Percentiles rank a stretch among this genome's conserved stretches.
phyloP scores from a whole-genome alignment of 2,329 filamentous ascomycete species.

The Grosmannia serpens region DNA sequence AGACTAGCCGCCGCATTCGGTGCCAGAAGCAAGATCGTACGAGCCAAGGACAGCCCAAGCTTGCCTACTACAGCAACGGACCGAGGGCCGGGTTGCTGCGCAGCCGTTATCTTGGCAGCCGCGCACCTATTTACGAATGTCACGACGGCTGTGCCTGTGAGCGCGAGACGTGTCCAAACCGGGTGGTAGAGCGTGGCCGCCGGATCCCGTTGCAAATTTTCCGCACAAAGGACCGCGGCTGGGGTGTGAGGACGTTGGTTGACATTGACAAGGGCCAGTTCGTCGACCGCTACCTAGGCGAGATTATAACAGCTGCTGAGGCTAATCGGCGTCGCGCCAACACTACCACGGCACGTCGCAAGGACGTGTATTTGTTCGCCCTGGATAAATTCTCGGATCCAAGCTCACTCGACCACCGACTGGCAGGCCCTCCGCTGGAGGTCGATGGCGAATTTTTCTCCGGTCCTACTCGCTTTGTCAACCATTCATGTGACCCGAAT shows the following conservation, averaged over 20 bases:
- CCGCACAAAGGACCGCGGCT: constrained; percentile 59
- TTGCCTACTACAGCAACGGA: constrained; percentile 54
- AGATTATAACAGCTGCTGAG: constrained; percentile 52
- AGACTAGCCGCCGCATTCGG: too few relatives aligned
- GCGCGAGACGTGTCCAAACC: constrained; percentile 50
- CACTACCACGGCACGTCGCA: constrained; percentile 45
- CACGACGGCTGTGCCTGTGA: constrained; percentile 58
- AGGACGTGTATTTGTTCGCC: constrained; percentile 68
- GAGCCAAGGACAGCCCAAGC: constrained; percentile 26
- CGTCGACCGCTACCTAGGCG: constrained; percentile 68
- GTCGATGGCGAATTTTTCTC: constrained; percentile 66
- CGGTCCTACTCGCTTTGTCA: constrained; percentile 70
- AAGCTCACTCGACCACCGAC: constrained; percentile 40
- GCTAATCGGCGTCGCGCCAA: constrained; percentile 51
- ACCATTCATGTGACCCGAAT: constrained; percentile 72
- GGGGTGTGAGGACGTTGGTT: constrained; percentile 59
- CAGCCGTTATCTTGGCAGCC: constrained; percentile 37
- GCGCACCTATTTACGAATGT: constrained; percentile 67
- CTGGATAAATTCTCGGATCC: constrained; percentile 68
- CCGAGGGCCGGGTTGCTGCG: constrained; percentile 39
- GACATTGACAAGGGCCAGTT: constrained; percentile 63
- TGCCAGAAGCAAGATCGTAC: constrained; percentile 1
- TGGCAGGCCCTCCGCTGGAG: constrained; percentile 45
- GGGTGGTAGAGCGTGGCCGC: constrained; percentile 65
- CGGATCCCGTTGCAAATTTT: constrained; percentile 66